Evolutionary conservation across 805 yeast genomes (phyloP).

Genomic region (Barnettozyma populi): DNA sequence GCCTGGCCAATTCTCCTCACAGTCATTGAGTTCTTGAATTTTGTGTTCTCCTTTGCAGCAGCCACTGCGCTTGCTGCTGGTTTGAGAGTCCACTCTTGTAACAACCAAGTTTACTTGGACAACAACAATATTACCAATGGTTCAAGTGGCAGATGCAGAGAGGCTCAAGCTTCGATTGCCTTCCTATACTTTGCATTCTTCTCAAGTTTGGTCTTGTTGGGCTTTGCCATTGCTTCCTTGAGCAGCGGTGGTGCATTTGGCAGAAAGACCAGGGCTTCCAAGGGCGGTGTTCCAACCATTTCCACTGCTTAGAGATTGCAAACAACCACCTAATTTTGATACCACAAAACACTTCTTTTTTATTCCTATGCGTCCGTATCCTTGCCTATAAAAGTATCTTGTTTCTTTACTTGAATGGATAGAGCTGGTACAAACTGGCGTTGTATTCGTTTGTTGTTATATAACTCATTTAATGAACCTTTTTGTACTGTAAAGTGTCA

Average conservation of each 20-base stretch:
- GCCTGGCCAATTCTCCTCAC: conserved; percentile 85
- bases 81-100: conserved; percentile 81
- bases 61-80: conserved; percentile 93
- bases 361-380: background rate
- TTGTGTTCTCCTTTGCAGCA: conserved; percentile 89
- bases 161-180: conserved; percentile 81
- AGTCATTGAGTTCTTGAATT: conserved; percentile 76
- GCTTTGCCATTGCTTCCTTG: conserved; percentile 47
- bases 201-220: conserved; percentile 60
- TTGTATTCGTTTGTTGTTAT: background rate
- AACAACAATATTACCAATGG: conserved; percentile 71
- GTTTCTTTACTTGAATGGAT: background rate
- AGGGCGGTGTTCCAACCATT: conserved; percentile 69
- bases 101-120: conserved; percentile 58
- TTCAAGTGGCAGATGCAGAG: conserved; percentile 81
- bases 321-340: background rate
- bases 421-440: background rate
- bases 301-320: conserved; percentile 51
- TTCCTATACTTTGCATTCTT: conserved; percentile 83
- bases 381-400: background rate
- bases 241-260: conserved; percentile 56
- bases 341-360: background rate
- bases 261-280: conserved; percentile 49
- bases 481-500: background rate
- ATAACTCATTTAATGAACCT: background rate